Base-by-base conservation (phyloP, 2,329 filamentous ascomycete genomes). In the Alternaria longipes region DNA sequence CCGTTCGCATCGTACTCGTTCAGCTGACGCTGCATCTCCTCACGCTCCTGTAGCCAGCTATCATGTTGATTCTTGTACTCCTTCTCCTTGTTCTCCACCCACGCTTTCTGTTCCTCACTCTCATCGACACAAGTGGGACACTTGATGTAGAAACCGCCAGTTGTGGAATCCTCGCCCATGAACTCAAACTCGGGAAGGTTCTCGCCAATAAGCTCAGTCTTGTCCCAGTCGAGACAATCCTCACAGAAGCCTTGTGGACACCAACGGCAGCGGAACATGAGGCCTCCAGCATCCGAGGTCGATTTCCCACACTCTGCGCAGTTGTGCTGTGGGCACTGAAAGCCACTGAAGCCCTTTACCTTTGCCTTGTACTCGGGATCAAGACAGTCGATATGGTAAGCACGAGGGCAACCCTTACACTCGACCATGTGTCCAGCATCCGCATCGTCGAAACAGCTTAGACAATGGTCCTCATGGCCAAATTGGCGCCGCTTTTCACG, bases 201-300 rank as follows among this genome's bases (percentile, higher is more conserved):
- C 24, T 85, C 81, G 9, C 84, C 86, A 12, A 88, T 69, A 0
- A 88, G 80, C 4, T 78, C 77, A 0, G 82, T 80, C 3, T 78
- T 76, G 4, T 84, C 79, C 75, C 84, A 87, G 49, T 87, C 81
- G 0, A 89, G 70, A 66, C 86, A 89, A 45, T 87, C 84, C 56
- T 89, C 86, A 66, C 87, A 89, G 66, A 81, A 88, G 0, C 83
- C 85, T 2, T 76, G 75, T 28, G 84, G 81, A 63, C 87, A 89
- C 79, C 81, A 86, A 8, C 84, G 79, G 67, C 86, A 89, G 22
- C 84, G 80, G 70, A 82, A 84, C 26, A 84, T 78, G 58, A 85
- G 73, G 12, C 82, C 83, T 1, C 83, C 83, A 3, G 81, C 82
- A 34, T 84, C 81, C 0, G 73, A 73, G 0, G 85, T 85, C 57